Percentiles rank a stretch among this genome's conserved stretches.
phyloP scores from a whole-genome alignment of 164 flowering plant genomes.

The Santalum album region DNA sequence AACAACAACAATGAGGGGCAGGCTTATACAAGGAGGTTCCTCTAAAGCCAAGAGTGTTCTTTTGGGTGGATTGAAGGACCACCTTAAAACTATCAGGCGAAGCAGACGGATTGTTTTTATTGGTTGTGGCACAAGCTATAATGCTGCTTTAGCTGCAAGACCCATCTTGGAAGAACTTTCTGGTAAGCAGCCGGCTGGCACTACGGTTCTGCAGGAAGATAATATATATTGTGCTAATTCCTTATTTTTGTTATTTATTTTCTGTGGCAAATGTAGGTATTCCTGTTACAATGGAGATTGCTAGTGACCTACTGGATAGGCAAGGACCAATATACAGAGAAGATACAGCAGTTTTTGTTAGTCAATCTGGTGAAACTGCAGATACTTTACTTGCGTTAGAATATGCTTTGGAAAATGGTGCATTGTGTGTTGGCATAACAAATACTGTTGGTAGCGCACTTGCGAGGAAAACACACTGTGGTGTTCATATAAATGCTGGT shows the following conservation, averaged over 20 bases:
- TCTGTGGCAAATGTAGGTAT: conserved; percentile 33
- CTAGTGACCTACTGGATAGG: conserved; percentile 91
- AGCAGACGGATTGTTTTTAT: conserved; percentile 88
- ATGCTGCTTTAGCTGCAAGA: conserved; percentile 94
- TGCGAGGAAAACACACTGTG: conserved; percentile 90
- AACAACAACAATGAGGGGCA: conserved; percentile 92
- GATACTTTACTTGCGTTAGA: conserved; percentile 81
- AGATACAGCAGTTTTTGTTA: conserved; percentile 95
- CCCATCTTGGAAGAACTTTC: conserved; percentile 86
- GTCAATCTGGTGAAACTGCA: conserved; percentile 99
- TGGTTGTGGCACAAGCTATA: conserved; percentile 99
- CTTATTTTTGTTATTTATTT: background rate
- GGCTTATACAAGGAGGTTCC: conserved; percentile 84
- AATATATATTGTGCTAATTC: background rate
- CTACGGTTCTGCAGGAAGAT: background rate
- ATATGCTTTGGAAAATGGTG: conserved; percentile 88
- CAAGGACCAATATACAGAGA: conserved; percentile 95
- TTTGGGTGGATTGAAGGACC: conserved; percentile 93
- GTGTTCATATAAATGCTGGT: conserved; percentile 97
- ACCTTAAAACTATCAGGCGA: conserved; percentile 84
- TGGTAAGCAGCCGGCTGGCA: conserved; percentile 22
- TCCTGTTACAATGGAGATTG: conserved; percentile 94
- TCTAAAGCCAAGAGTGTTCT: conserved; percentile 73
- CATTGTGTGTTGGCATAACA: conserved; percentile 94
- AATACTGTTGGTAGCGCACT: conserved; percentile 97